These are phyloP conservation scores for Phytophthora meadii DNA, from an alignment of 352 stramenopile genomes.

Conservation along the genomic window DNA sequence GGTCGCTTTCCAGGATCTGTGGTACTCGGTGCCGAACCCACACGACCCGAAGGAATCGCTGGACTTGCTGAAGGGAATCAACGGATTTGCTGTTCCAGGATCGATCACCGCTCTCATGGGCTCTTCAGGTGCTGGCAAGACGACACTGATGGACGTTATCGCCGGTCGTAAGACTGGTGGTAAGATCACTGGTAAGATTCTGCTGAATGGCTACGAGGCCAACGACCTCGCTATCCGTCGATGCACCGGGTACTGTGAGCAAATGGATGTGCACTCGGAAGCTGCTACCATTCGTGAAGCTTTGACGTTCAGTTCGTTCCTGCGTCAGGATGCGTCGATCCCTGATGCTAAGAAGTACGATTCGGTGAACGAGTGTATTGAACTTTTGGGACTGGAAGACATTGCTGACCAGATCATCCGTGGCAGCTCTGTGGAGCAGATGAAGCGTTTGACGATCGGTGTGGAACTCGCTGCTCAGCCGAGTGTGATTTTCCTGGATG, in stretches of 20 bases:
- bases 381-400: conserved; percentile 7
- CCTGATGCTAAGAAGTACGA: conserved; percentile 9
- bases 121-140: conserved; percentile 45
- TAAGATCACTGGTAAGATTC: conserved; percentile 74
- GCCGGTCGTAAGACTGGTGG: conserved; percentile 79
- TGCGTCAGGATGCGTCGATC: background rate
- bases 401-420: conserved; percentile 45
- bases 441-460: background rate
- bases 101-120: conserved; percentile 60
- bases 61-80: conserved; percentile 47
- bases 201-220: conserved; percentile 5
- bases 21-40: conserved; percentile 31
- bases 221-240: conserved; percentile 36
- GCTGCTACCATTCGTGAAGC: conserved; percentile 19
- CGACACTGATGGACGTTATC: conserved; percentile 89
- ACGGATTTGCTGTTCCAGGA: conserved; percentile 43
- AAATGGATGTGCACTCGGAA: conserved; percentile 9
- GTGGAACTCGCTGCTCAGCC: background rate
- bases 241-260: conserved; percentile 22
- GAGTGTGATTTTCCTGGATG: conserved; percentile 2
- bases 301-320: conserved; percentile 8
- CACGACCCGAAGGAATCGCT: conserved; percentile 33
- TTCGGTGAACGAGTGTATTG: conserved; percentile 3
- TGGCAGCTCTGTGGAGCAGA: conserved; percentile 1
- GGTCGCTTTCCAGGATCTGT: conserved; percentile 42